Base-by-base conservation (phyloP, 2,329 filamentous ascomycete genomes). In the Dryadomyces quercus-mongolicae region DNA sequence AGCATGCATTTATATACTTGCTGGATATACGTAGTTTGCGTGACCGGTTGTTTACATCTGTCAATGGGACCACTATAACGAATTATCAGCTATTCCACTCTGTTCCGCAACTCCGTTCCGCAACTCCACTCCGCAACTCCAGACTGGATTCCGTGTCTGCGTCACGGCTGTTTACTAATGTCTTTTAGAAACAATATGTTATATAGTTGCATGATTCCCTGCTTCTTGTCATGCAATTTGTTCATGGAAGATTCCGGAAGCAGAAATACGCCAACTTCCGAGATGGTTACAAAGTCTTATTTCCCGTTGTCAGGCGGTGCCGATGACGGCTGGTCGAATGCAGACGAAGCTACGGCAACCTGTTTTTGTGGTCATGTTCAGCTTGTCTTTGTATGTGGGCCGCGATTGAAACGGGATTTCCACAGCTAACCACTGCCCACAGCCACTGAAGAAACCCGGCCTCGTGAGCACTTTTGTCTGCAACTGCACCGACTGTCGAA, bases 401-500 rank as follows among this genome's bases (percentile, higher is more conserved):
- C 15, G n/a, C n/a, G n/a, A n/a, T n/a, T n/a, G n/a, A n/a, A n/a
- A n/a, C n/a, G 25, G 13, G 6, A 18, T 36, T 3, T 10, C 44
- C 18, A 12, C 16, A 42, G 38, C 38, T 15, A 5, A 42, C 38
- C 5, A 22, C 15, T 18, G 16, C 21, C 21, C n/a, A 18, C 77
- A 72, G 51, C 74, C 76, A 1, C 73, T 67, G 18, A 59, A 72
- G 56, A 70, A 65, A 1, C 69, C 70, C 1, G 74, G 70, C 10
- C 63, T 82, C 0, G 57, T 76, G 18, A 65, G 67, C 56, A 73
- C 69, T 5, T 82, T 82, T 61, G 60, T 82, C 59, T 84, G 80
- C 66, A 71, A 84, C 67, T 84, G 80, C 63, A 63, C 67, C 38
- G 80, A 84, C 65, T 84, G 79, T 65, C 78, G 70, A 61, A 84